These are phyloP conservation scores for Crithidia acanthocephali DNA, from an alignment of 208 protist species.

Conservation along the genomic window DNA sequence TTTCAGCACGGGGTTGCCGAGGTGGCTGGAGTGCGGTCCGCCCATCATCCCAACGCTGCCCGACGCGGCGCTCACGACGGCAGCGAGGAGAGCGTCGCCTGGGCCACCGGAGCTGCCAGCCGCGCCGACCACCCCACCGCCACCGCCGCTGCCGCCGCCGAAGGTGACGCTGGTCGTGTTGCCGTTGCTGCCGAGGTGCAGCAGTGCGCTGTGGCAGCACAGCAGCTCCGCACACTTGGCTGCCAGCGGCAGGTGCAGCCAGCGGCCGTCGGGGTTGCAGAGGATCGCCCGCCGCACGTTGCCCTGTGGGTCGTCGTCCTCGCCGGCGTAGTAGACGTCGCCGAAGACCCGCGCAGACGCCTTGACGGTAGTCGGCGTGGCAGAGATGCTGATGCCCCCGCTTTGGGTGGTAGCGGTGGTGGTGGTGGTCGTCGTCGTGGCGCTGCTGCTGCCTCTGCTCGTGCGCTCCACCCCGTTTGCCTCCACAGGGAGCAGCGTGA, in stretches of 20 bases:
- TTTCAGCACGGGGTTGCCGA: conserved; percentile 16
- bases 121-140: conserved; percentile 12
- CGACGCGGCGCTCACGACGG: conserved; percentile 13
- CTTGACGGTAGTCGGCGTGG: not conserved
- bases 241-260: conserved; percentile 77
- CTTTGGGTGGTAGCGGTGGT: too few species aligned
- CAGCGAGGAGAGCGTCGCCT: conserved; percentile 23
- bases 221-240: conserved; percentile 70
- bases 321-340: conserved; percentile 21
- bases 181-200: conserved; percentile 62
- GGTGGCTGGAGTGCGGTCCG: not conserved
- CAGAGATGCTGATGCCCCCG: not conserved
- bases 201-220: conserved; percentile 43
- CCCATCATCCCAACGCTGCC: conserved; percentile 3
- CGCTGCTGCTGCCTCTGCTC: not conserved
- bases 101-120: conserved; percentile 15
- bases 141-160: conserved; percentile 2
- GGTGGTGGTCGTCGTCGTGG: too few species aligned
- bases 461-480: not conserved
- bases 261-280: conserved; percentile 64
- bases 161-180: conserved; percentile 19
- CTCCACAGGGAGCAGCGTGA: conserved; percentile 29
- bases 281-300: conserved; percentile 38
- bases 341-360: not conserved
- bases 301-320: conserved; percentile 30